These are phyloP conservation scores for Phylloporus rhodoxanthus DNA, from an alignment of 768 basidiomycete genomes.

Conservation along the genomic window DNA sequence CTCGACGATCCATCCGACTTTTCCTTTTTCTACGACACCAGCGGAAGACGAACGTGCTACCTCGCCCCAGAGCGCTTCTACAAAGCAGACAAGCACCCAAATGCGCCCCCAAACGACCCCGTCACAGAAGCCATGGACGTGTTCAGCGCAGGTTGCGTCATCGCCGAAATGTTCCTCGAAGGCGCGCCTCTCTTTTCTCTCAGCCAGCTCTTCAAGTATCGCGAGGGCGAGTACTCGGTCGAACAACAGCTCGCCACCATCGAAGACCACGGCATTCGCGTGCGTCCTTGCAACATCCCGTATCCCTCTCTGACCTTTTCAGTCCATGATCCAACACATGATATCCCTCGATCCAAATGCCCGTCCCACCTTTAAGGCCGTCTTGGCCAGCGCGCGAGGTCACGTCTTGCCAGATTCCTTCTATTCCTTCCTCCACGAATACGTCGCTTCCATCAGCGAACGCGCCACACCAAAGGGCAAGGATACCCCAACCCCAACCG, in stretches of 20 bases:
- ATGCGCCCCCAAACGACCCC: conserved; percentile 59
- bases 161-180: conserved; percentile 93
- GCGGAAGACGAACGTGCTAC: conserved; percentile 89
- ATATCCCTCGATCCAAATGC: conserved; percentile 69
- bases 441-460: conserved; percentile 76
- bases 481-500: conserved; percentile 22
- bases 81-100: conserved; percentile 64
- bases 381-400: conserved; percentile 70
- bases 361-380: conserved; percentile 76
- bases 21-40: conserved; percentile 96
- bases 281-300: conserved; percentile 36
- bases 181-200: conserved; percentile 90
- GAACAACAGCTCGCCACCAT: conserved; percentile 67
- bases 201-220: conserved; percentile 91
- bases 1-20: conserved; percentile 97
- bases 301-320: conserved; percentile 5
- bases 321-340: conserved; percentile 90
- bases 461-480: conserved; percentile 37
- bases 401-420: conserved; percentile 88
- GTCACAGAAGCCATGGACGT: conserved; percentile 98
- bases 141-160: conserved; percentile 90
- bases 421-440: conserved; percentile 91
- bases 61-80: conserved; percentile 96
- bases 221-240: conserved; percentile 76
- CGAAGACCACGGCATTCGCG: conserved; percentile 77